Conservation (phyloP, 2,329 filamentous ascomycete genomes). For the Ophiostoma angusticollis region DNA sequence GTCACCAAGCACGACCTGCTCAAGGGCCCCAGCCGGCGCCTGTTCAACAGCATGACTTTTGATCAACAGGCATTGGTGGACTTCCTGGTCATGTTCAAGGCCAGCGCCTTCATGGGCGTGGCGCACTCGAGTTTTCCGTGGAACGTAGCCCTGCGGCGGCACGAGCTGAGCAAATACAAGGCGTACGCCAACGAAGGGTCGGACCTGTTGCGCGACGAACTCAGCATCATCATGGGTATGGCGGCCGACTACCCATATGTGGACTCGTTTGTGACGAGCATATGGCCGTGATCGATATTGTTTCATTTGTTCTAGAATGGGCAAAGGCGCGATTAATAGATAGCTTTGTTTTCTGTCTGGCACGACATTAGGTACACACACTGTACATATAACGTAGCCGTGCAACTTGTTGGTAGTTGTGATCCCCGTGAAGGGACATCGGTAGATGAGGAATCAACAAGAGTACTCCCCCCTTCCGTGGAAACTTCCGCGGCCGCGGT, state of each 20-base stretch:
- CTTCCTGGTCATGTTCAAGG: slow-evolving; percentile 22
- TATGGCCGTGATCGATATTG: slow-evolving; percentile 22
- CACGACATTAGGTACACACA: no score
- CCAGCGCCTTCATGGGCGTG: slow-evolving; percentile 23
- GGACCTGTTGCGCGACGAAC: slow-evolving; percentile 21
- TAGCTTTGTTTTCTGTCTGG: no score
- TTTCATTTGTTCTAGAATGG: no score
- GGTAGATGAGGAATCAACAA: no score
- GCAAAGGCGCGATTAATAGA: no score
- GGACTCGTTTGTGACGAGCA: slow-evolving; percentile 19
- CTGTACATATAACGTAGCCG: no score
- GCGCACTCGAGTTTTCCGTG: slow-evolving; percentile 23
- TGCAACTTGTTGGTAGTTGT: no score
- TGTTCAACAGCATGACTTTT: slow-evolving; percentile 18
- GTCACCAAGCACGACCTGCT: slow-evolving; percentile 22
- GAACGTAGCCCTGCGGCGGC: slow-evolving; percentile 21
- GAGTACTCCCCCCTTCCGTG: no score
- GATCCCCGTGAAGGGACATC: no score
- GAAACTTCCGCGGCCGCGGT: no score
- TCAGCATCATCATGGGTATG: slow-evolving; percentile 22
- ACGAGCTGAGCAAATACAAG: slow-evolving; percentile 20
- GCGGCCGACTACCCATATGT: slow-evolving; percentile 19
- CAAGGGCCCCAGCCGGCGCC: slow-evolving; percentile 10
- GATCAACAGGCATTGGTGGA: slow-evolving; percentile 23
- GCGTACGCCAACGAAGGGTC: slow-evolving; percentile 19